A percentile compares a stretch with the other conserved stretches of the same genome.
Evolutionary conservation across 75 land plant genomes (phyloP).

Genomic region (Picea sitchensis): DNA sequence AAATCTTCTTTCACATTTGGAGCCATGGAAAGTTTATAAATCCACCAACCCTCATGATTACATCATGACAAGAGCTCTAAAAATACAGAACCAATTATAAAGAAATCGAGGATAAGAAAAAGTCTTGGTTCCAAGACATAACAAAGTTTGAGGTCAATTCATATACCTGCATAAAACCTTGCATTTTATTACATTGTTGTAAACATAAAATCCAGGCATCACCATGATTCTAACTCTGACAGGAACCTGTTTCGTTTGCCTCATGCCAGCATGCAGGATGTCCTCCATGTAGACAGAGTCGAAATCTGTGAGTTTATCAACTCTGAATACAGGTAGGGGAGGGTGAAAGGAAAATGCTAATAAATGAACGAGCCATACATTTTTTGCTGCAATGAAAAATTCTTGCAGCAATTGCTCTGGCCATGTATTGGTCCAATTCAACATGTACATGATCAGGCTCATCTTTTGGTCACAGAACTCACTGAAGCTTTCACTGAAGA

Average conservation of each 20-base stretch:
- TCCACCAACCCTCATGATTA: no score
- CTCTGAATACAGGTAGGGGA: conserved; percentile 48
- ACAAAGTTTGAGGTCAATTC: no score
- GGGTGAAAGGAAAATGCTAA: conserved; percentile 70
- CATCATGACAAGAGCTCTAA: no score
- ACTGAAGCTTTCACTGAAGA: conserved; percentile 57
- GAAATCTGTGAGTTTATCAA: conserved; percentile 41
- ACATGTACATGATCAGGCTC: conserved; percentile 48
- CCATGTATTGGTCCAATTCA: conserved; percentile 56
- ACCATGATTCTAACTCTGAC: conserved; percentile 22
- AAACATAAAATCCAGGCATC: conserved; percentile 32
- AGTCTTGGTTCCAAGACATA: no score
- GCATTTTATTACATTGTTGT: conserved; percentile 26
- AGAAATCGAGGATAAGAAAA: no score
- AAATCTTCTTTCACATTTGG: no score
- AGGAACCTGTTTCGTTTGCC: conserved; percentile 24
- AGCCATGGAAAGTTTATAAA: no score
- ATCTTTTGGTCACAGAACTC: conserved; percentile 67
- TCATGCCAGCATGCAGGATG: conserved; percentile 16
- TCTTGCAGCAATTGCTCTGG: conserved; percentile 59
- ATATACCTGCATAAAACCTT: conserved; percentile 49
- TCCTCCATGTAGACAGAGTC: conserved; percentile 81
- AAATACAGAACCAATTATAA: no score
- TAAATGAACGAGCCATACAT: conserved; percentile 71
- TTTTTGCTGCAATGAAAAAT: conserved; percentile 71